Evolutionary conservation across 1,284 basidiomycete species (phyloP), one percentile per base, ranked within the genome.

Genomic region (Trametes versicolor): DNA sequence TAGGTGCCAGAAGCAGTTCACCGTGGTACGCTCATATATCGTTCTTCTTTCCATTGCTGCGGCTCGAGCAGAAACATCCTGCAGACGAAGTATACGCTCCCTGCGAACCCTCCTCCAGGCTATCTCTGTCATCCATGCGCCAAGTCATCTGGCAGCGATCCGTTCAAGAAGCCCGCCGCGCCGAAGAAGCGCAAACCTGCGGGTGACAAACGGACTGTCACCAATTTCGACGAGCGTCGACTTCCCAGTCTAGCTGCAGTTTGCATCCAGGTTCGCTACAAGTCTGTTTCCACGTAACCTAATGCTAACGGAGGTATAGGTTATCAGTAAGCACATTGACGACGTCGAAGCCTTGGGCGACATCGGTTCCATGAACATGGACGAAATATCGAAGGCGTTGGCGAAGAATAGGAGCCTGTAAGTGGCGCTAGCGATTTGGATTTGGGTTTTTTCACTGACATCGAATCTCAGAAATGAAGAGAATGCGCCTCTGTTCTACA

Each of bases 331-430:
- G 54, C 88, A 95, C 74, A 98, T 99, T 62, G 88, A 97, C 65
- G 91, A 97, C 67, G 91, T 98, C 17, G 96, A 98, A 67, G 91
- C 93, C 0, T 82, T 99, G 6, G 96, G 96, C 0, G 90, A 96
- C 71, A 93, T 98, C 60, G 94, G 95, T 0, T 73, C 84, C 1
- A 77, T 92, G 75, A 97, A 95, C 73, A 82, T 95, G 80, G 89
- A 95, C 68, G 88, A 90, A 53, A 92, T 97, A 50, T 88, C 92
- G 27, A 92, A 92, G 76, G 92, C 95, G 21, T 85, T 99, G 43
- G 92, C 92, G 45, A 94, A 94, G 77, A 95, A 93, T 72, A 85
- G 97, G 39, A 87, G 91, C 66, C 81, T 99, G 91, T 96, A 74
- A n/a, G 41, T 43, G 8, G 41, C 4, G 19, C 19, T 32, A 32